Conservation (phyloP, 225 moss, liverwort and hornwort species). For the Polytrichum commune region DNA sequence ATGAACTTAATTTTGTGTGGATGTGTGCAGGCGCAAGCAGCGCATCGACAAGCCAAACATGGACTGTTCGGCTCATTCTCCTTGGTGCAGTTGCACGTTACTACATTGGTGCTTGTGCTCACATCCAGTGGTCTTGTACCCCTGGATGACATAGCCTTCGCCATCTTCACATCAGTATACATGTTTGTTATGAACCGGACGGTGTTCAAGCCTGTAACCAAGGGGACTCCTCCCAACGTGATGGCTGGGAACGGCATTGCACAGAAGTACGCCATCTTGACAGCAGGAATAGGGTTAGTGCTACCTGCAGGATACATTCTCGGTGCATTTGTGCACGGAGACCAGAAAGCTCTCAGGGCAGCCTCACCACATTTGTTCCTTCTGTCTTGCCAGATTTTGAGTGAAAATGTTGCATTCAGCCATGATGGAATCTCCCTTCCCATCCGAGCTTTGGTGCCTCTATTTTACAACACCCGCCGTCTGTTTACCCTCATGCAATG, state of each 20-base stretch:
- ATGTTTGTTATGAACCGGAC: slow-evolving; percentile 28
- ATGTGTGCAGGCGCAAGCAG: slow-evolving; percentile 23
- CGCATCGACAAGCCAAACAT: slow-evolving; percentile 28
- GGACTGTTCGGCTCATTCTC: slow-evolving; percentile 31
- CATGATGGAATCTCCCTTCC: slow-evolving; percentile 26
- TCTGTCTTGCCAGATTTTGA: slow-evolving; percentile 35
- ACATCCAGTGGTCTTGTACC: slow-evolving; percentile 39
- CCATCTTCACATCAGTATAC: slow-evolving; percentile 31
- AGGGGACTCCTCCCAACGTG: slow-evolving; percentile 25
- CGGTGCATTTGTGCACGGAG: slow-evolving; percentile 44
- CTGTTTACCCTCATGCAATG: slow-evolving; percentile 37
- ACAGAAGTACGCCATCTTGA: slow-evolving; percentile 19
- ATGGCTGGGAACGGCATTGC: slow-evolving; percentile 9
- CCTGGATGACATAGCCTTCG: slow-evolving; percentile 34
- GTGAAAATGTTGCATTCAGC: slow-evolving; percentile 28
- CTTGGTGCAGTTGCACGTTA: slow-evolving; percentile 35
- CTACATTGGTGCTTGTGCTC: slow-evolving; percentile 26
- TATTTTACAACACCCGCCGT: slow-evolving; percentile 49
- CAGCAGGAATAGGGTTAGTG: slow-evolving; percentile 31
- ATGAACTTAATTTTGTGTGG: neutral
- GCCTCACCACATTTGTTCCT: slow-evolving; percentile 55
- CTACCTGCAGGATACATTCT: slow-evolving; percentile 42
- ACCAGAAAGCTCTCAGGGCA: slow-evolving; percentile 28
- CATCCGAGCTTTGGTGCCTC: slow-evolving; percentile 34
- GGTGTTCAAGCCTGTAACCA: slow-evolving; percentile 29